Conservation (phyloP, 495 filamentous ascomycete genomes). For the Hypoxylon crocopeplum region DNA sequence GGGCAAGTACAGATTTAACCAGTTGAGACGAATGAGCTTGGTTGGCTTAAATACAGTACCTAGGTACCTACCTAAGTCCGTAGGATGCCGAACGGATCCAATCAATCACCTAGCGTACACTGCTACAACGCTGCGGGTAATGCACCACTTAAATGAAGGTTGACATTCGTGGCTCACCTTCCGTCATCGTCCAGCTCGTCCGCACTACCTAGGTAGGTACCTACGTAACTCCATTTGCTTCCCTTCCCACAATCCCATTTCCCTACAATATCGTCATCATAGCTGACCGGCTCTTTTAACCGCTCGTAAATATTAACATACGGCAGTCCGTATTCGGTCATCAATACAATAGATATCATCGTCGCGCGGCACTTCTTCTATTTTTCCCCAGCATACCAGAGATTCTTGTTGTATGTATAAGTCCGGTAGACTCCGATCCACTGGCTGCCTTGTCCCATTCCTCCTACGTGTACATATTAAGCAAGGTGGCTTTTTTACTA, state of each 20-base stretch:
- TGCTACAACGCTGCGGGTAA: slow-evolving; percentile 7
- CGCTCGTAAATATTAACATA: no score
- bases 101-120: background rate
- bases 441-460: slow-evolving; percentile 26
- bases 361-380: background rate
- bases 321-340: no score
- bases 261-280: slow-evolving; percentile 22
- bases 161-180: slow-evolving; percentile 27
- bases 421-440: slow-evolving; percentile 35
- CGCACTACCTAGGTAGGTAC: background rate
- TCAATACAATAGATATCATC: no score
- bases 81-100: background rate
- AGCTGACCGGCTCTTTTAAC: no score
- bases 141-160: no score
- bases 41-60: slow-evolving; percentile 7
- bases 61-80: background rate
- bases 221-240: slow-evolving; percentile 22
- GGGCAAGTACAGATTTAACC: no score
- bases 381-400: slow-evolving; percentile 2
- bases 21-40: no score
- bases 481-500: slow-evolving; percentile 44
- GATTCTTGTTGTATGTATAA: slow-evolving; percentile 16
- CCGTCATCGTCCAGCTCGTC: slow-evolving; percentile 13
- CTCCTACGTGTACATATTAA: slow-evolving; percentile 38
- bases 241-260: slow-evolving; percentile 33